Conservation (phyloP, 2,329 filamentous ascomycete species). For the Fonsecaea multimorphosa region DNA sequence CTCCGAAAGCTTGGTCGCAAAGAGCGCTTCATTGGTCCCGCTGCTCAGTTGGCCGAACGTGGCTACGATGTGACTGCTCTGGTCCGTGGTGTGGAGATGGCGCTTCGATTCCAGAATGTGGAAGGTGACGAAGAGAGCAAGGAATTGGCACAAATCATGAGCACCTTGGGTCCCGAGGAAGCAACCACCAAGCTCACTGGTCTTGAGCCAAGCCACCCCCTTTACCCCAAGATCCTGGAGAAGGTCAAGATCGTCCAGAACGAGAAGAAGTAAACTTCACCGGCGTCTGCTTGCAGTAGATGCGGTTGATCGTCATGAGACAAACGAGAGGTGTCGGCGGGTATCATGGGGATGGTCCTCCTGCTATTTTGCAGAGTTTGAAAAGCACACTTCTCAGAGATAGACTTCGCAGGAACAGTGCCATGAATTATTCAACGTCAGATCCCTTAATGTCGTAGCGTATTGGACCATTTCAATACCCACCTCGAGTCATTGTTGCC, state of each 20-base stretch:
- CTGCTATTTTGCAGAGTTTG: neutral
- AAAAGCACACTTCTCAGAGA: constrained; percentile 11
- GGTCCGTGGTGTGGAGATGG: constrained; percentile 84
- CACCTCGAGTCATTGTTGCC: neutral
- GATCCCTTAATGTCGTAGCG: neutral
- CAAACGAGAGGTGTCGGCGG: constrained; percentile 5
- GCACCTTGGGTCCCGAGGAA: constrained; percentile 71
- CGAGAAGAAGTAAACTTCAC: constrained; percentile 45
- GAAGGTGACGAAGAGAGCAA: constrained; percentile 87
- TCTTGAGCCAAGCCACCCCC: constrained; percentile 74
- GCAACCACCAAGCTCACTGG: constrained; percentile 83
- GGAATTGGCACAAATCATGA: constrained; percentile 85
- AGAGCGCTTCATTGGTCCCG: constrained; percentile 94
- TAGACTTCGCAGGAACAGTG: constrained; percentile 9
- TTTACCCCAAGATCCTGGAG: constrained; percentile 76
- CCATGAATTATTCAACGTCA: neutral
- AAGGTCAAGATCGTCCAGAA: constrained; percentile 82
- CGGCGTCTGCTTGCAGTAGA: neutral
- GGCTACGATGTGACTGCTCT: constrained; percentile 75
- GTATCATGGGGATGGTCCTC: neutral
- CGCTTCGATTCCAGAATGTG: constrained; percentile 93
- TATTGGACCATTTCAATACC: neutral
- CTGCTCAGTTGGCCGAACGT: constrained; percentile 83
- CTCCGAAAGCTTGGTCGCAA: constrained; percentile 92
- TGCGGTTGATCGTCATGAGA: constrained; percentile 15